Percentiles rank a stretch among this genome's conserved stretches.
phyloP scores from a whole-genome alignment of 495 filamentous ascomycete species.

The Neurospora sp. region DNA sequence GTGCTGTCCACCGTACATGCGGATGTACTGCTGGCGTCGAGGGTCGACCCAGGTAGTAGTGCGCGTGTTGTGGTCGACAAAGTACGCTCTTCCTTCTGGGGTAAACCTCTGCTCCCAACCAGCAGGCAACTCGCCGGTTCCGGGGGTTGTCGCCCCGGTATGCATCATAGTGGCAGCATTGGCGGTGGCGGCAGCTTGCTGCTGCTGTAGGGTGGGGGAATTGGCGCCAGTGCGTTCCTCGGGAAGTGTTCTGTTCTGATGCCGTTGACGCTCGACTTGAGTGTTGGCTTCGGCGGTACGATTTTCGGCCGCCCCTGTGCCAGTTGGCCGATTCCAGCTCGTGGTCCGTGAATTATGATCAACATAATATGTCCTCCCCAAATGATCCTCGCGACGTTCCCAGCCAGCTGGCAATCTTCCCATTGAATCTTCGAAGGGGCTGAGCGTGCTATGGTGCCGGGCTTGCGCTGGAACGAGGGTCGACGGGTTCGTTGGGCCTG shows the following conservation, averaged over 20 bases:
- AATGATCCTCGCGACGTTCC: conserved; percentile 91
- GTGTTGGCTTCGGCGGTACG: conserved; percentile 76
- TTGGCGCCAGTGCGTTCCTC: conserved; percentile 92
- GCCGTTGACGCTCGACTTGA: conserved; percentile 79
- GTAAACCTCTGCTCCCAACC: conserved; percentile 96
- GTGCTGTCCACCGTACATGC: conserved; percentile 83
- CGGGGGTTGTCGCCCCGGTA: conserved; percentile 87
- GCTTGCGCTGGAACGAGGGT: conserved; percentile 20
- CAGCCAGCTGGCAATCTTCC: conserved; percentile 87
- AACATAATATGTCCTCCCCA: conserved; percentile 98
- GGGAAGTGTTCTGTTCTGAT: conserved; percentile 90
- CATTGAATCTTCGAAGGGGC: conserved; percentile 90
- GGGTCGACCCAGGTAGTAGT: conserved; percentile 99
- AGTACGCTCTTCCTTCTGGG: conserved; percentile 88
- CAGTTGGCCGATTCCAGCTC: conserved; percentile 85
- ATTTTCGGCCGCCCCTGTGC: conserved; percentile 64
- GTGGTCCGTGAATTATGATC: conserved; percentile 96
- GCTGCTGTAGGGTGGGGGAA: conserved; percentile 70
- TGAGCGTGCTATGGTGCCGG: conserved; percentile 48
- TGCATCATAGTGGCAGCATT: conserved; percentile 77
- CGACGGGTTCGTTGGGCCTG: neutral
- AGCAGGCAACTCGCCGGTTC: conserved; percentile 87
- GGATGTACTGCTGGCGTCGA: conserved; percentile 92
- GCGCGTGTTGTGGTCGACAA: conserved; percentile 98
- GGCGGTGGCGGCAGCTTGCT: conserved; percentile 43